These are phyloP conservation scores for Trichoderma sp. DNA, from an alignment of 2,329 filamentous ascomycete genomes.

Conservation along the genomic window DNA sequence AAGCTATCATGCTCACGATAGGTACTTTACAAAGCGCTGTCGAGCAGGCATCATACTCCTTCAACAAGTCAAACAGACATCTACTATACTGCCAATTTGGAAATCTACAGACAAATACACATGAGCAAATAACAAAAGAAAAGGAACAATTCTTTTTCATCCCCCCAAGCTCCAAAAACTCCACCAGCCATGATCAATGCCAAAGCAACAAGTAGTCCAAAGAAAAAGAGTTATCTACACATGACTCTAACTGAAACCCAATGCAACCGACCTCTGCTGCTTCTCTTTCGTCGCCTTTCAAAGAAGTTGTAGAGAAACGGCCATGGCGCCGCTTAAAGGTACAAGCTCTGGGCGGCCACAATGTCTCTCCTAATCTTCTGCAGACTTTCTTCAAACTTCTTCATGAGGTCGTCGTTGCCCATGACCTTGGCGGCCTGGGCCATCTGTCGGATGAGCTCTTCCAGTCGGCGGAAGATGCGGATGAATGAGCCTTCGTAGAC, in stretches of 20 bases:
- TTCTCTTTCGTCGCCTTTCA: background rate
- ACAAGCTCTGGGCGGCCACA: conserved; percentile 91
- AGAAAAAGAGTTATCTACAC: conserved; percentile 19
- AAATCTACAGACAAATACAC: background rate
- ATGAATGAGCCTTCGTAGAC: conserved; percentile 97
- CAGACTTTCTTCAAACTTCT: conserved; percentile 87
- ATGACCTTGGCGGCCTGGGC: conserved; percentile 95
- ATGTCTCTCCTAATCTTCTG: conserved; percentile 89
- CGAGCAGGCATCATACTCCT: background rate
- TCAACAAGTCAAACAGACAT: background rate
- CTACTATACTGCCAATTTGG: background rate
- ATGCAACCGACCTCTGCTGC: background rate
- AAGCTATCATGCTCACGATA: background rate
- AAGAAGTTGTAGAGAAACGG: background rate
- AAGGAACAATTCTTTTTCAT: conserved; percentile 10
- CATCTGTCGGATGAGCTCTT: conserved; percentile 93
- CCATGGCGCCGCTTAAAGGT: conserved; percentile 57
- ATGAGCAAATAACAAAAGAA: background rate
- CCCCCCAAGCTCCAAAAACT: conserved; percentile 13
- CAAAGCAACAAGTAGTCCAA: background rate
- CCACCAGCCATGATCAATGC: conserved; percentile 21
- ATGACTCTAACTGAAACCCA: background rate
- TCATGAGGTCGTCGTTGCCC: conserved; percentile 91
- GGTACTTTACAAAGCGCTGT: background rate
- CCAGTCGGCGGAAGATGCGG: conserved; percentile 89